Conservation (phyloP, 345 rosid genomes). For the Pistacia integerrima region DNA sequence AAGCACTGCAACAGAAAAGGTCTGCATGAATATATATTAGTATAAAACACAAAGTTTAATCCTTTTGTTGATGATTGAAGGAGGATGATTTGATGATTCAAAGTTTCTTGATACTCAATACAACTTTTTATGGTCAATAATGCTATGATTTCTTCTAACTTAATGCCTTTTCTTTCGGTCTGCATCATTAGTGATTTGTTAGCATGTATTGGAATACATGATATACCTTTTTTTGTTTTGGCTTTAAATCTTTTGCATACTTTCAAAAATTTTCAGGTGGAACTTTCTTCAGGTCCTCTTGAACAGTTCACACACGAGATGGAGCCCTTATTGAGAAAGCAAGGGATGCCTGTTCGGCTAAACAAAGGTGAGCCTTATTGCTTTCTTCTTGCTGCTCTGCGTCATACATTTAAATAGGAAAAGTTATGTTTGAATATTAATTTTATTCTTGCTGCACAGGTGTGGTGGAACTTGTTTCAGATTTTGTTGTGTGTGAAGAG, state of each 20-base stretch:
- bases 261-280: slow-evolving; percentile 57
- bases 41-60: background rate
- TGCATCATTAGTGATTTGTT: background rate
- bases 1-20: slow-evolving; percentile 73
- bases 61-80: background rate
- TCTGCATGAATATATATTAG: slow-evolving; percentile 14
- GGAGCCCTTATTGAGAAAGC: slow-evolving; percentile 96
- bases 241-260: slow-evolving; percentile 1
- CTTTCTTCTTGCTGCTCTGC: background rate
- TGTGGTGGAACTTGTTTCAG: slow-evolving; percentile 82
- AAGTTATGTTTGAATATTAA: background rate
- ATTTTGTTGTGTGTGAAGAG: slow-evolving; percentile 91
- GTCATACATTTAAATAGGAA: background rate
- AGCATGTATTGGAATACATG: background rate
- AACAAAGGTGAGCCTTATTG: slow-evolving; percentile 60
- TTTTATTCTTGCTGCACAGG: slow-evolving; percentile 42
- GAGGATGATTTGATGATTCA: background rate
- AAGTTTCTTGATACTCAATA: background rate
- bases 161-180: background rate
- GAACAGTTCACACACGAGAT: slow-evolving; percentile 95
- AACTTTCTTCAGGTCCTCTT: slow-evolving; percentile 80
- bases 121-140: background rate
- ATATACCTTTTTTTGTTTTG: background rate
- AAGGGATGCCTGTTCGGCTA: slow-evolving; percentile 93
- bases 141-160: background rate